Conservation (phyloP, 73 alveolate species). For the Urostyla sp. region DNA sequence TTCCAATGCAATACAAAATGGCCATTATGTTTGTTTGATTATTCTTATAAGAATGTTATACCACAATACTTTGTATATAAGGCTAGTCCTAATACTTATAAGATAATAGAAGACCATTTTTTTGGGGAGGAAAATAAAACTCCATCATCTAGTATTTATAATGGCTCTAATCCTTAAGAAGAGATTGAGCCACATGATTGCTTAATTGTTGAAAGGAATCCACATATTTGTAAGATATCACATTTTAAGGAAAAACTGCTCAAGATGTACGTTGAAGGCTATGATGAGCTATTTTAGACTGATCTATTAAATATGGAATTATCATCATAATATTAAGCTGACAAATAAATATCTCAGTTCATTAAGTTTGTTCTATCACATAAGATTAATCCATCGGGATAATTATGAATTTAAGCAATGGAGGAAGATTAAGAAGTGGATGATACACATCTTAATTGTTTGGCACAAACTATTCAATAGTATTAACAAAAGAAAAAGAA, state of each 20-base stretch:
- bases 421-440: too few relatives aligned
- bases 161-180: not conserved
- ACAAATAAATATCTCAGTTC: not conserved
- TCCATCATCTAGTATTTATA: not conserved
- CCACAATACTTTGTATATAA: conserved; percentile 26
- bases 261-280: not conserved
- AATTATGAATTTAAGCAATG: too few relatives aligned
- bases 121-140: not conserved
- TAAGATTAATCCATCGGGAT: too few relatives aligned
- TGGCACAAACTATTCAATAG: too few relatives aligned
- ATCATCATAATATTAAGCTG: not conserved
- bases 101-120: conserved; percentile 1
- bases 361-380: conserved; percentile 23
- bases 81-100: not conserved
- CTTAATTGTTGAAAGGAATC: conserved; percentile 15
- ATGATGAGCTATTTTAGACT: conserved; percentile 3
- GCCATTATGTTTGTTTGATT: conserved; percentile 68
- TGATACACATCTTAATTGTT: too few relatives aligned
- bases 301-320: conserved; percentile 1
- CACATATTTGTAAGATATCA: conserved; percentile 7
- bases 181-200: not conserved
- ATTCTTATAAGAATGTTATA: not conserved
- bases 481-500: too few relatives aligned
- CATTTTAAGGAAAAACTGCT: not conserved
- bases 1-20: conserved; percentile 50